Evolutionary conservation across 768 basidiomycete genomes (phyloP).

Genomic region (Leccinum rimulosum): DNA sequence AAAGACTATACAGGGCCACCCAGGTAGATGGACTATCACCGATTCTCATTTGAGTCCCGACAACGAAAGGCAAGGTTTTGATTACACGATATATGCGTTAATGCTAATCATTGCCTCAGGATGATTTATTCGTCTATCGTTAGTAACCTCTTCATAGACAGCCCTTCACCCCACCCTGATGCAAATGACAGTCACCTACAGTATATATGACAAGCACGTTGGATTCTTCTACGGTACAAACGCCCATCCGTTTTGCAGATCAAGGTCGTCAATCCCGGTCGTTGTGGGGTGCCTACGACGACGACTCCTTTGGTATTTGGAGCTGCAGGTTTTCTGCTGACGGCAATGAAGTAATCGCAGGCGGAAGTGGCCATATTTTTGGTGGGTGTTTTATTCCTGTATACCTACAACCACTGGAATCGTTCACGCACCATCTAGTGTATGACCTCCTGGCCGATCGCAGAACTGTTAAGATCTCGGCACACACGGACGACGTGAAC

Average conservation of each 20-base stretch:
- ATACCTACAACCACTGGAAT: neutral
- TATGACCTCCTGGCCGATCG: slow-evolving; percentile 85
- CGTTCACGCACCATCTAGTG: slow-evolving; percentile 44
- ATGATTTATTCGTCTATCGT: slow-evolving; percentile 94
- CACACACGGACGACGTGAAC: slow-evolving; percentile 90
- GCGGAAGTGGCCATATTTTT: slow-evolving; percentile 80
- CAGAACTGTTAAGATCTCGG: slow-evolving; percentile 81
- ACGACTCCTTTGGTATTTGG: slow-evolving; percentile 75
- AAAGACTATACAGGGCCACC: slow-evolving; percentile 71
- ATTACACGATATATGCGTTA: slow-evolving; percentile 48
- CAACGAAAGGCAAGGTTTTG: slow-evolving; percentile 65
- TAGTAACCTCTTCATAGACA: neutral
- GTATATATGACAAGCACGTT: slow-evolving; percentile 73
- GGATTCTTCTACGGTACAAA: slow-evolving; percentile 59
- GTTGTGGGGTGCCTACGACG: slow-evolving; percentile 34
- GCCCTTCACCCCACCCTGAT: neutral
- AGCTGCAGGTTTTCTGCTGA: slow-evolving; percentile 96
- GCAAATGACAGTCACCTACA: slow-evolving; percentile 54
- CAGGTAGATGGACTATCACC: slow-evolving; percentile 91
- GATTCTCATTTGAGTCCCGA: slow-evolving; percentile 89
- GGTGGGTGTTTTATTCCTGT: slow-evolving; percentile 38
- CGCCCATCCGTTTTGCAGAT: slow-evolving; percentile 60
- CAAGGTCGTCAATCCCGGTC: slow-evolving; percentile 37
- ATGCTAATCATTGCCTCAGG: slow-evolving; percentile 38
- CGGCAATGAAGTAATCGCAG: slow-evolving; percentile 92